Conservation (phyloP, 2,329 filamentous ascomycete species). For the Penicillium sp. region DNA sequence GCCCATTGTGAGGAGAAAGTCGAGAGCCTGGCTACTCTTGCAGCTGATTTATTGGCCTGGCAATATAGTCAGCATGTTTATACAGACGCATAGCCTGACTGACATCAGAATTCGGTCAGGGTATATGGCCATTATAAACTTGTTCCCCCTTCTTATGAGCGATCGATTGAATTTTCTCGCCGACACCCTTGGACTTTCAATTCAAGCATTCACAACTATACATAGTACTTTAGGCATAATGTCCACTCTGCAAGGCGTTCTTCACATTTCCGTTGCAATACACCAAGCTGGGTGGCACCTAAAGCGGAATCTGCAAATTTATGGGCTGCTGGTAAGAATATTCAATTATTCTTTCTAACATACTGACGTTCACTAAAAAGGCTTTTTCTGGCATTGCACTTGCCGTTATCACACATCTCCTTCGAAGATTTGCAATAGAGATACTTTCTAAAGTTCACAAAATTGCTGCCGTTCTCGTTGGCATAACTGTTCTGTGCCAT, state of each 20-base stretch:
- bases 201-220: conserved; percentile 16
- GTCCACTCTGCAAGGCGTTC: conserved; percentile 9
- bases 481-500: background rate
- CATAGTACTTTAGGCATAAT: conserved; percentile 23
- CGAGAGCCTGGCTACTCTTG: conserved; percentile 11
- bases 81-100: conserved; percentile 4
- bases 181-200: conserved; percentile 19
- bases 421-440: background rate
- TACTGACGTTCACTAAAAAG: conserved; percentile 4
- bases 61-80: conserved; percentile 11
- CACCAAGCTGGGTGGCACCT: conserved; percentile 9
- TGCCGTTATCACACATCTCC: background rate
- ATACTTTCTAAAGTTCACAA: background rate
- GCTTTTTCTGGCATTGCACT: background rate
- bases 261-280: conserved; percentile 20
- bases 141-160: conserved; percentile 12
- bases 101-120: conserved; percentile 7
- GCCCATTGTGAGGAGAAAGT: conserved; percentile 1
- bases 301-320: conserved; percentile 3
- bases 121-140: conserved; percentile 15
- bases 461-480: background rate
- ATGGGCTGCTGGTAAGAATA: conserved; percentile 11
- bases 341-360: conserved; percentile 4
- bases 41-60: conserved; percentile 12
- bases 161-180: conserved; percentile 14